A percentile compares a stretch with the other conserved stretches of the same genome.
Evolutionary conservation across 768 basidiomycete species (phyloP).

Genomic region (Artomyces pyxidatus): DNA sequence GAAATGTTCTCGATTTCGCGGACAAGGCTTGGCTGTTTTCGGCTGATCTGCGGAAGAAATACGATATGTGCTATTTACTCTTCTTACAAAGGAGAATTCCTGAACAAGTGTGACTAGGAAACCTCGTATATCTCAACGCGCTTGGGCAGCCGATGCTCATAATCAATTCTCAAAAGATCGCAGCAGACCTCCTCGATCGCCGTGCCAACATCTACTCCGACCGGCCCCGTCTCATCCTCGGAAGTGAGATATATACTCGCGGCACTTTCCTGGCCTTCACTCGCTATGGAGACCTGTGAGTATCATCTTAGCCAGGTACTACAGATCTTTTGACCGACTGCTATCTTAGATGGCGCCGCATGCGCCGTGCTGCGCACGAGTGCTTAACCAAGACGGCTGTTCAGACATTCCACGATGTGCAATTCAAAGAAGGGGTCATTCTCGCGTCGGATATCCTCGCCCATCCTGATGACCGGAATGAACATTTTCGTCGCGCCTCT

Average conservation of each 20-base stretch:
- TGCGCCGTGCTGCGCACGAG: constrained; percentile 12
- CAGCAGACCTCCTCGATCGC: constrained; percentile 18
- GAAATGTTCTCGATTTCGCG: constrained; percentile 7
- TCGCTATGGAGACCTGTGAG: constrained; percentile 10
- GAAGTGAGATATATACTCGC: constrained; percentile 10
- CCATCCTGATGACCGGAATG: constrained; percentile 5
- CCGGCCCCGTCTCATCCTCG: constrained; percentile 14
- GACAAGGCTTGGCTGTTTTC: constrained; percentile 13
- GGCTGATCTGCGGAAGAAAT: constrained; percentile 8
- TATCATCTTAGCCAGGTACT: neutral
- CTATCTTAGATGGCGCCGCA: constrained; percentile 13
- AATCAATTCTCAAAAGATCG: constrained; percentile 18
- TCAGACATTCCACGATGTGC: constrained; percentile 4
- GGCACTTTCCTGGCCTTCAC: constrained; percentile 12
- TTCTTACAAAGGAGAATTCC: neutral
- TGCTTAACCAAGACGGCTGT: constrained; percentile 2
- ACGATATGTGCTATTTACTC: constrained; percentile 1
- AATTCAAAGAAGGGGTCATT: constrained; percentile 8
- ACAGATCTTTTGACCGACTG: too few species aligned
- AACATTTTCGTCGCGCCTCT: constrained; percentile 9
- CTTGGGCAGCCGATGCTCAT: constrained; percentile 17
- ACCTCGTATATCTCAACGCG: constrained; percentile 13
- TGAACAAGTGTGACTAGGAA: constrained; percentile 9
- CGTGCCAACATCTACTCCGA: constrained; percentile 14
- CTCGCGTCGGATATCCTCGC: constrained; percentile 8